Evolutionary conservation across 2,329 filamentous ascomycete species (phyloP), one percentile per base, ranked within the genome.

Genomic region (Beauveria sp.): DNA sequence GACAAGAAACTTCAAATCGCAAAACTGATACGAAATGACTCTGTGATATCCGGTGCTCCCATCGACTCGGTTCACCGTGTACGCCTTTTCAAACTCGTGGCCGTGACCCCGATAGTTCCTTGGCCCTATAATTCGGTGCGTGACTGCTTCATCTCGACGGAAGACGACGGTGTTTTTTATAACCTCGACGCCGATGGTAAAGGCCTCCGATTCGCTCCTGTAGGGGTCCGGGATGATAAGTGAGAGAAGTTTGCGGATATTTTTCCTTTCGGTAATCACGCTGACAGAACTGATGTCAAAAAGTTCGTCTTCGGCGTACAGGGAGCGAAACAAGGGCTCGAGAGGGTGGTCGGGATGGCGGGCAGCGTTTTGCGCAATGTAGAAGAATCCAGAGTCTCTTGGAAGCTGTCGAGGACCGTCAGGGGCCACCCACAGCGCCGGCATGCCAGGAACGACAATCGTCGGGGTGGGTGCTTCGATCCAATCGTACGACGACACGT

Each of bases 401-500:
- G 65, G 62, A 5, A 79, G 52, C 41, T 59, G 60, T 44, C 41
- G 63, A 37, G 68, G 52, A 28, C 28, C 56, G 22, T 50, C 63
- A 10, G 69, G 72, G 51, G 74, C 65, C 5, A 67, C 68, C 76
- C 76, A 80, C 22, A 71, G 68, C 2, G 66, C 53, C 59, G 74
- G 73, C 47, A 67, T 67, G 63, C 79, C 79, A 22, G 79, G 79
- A 22, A 81, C 70, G 24, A 72, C 71, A 62, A 82, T 80, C 24
- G 75, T 78, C 6, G 77, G 75, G 7, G 62, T 66, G 0, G 69
- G 59, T 26, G 70, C 68, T 56, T 77, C 73, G 56, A 80, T 70
- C 79, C 78, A 82, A 66, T 77, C 81, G 67, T 82, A 82, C 2
- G 80, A 82, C 2, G 79, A 70, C 12, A 81, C 62, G 52, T 74